Evolutionary conservation across 2,329 filamentous ascomycete genomes (phyloP).

Genomic region (Zasmidium citrigriseum): DNA sequence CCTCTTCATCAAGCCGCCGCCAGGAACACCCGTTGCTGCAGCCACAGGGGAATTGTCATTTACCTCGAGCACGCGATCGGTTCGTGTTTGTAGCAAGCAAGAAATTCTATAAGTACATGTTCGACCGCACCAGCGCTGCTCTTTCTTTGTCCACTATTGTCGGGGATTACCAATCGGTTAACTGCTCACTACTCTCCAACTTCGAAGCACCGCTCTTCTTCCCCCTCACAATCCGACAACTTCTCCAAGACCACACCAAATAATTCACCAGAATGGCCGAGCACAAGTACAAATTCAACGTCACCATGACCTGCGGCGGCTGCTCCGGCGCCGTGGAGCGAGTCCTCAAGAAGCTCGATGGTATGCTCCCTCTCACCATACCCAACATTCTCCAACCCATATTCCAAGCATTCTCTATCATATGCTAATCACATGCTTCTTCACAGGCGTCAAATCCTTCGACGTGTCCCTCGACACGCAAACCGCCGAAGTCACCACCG

Average conservation of each 20-base stretch:
- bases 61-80: neutral
- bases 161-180: neutral
- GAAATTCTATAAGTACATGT: neutral
- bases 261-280: slow-evolving; percentile 64
- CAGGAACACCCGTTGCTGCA: neutral
- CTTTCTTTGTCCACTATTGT: neutral
- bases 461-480: slow-evolving; percentile 86
- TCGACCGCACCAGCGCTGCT: neutral
- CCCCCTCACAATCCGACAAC: neutral
- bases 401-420: neutral
- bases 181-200: neutral
- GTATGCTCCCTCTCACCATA: slow-evolving; percentile 4
- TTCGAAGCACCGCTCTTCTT: neutral
- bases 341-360: slow-evolving; percentile 73
- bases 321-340: slow-evolving; percentile 94
- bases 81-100: neutral
- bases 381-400: neutral
- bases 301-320: slow-evolving; percentile 91
- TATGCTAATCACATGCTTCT: neutral
- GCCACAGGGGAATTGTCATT: neutral
- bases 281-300: slow-evolving; percentile 93
- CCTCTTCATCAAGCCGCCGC: neutral
- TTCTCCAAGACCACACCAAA: neutral
- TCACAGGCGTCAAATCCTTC: slow-evolving; percentile 80
- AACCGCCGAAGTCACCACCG: slow-evolving; percentile 74